Evolutionary conservation across 2,329 filamentous ascomycete genomes (phyloP), one percentile per base, ranked within the genome.

Genomic region (Aspergillus versicolor): DNA sequence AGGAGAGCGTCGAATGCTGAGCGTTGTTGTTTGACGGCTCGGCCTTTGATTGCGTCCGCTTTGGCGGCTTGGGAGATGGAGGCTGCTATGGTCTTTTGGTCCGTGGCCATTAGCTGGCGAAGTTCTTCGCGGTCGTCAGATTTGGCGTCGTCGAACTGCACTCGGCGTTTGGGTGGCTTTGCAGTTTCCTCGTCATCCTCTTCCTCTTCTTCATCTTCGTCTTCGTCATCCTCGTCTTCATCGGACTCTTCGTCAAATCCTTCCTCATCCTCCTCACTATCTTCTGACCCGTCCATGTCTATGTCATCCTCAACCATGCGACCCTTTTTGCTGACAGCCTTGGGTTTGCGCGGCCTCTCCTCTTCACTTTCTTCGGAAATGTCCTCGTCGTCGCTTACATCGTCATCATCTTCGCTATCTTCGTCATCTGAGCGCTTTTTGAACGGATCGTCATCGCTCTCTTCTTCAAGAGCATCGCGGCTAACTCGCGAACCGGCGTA

Each of bases 1-100:
- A 99, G 82, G 1, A 97, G 84, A 0, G 90, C 85, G 65, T 97
- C 93, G 68, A 96, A 99, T 0, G 88, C 86, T 60, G 88, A 88
- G 51, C 92, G 86, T 75, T 99, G 94, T 56, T 87, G 81, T 66
- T 92, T 93, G 38, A 99, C 90, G 0, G 93, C 93, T 54, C 84
- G 77, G 12, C 94, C 94, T 74, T 97, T 97, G 42, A 88, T 85
- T 4, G 89, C 86, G 70, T 97, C 94, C 52, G 85, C 85, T 68
- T 88, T 87, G 52, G 86, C 86, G 1, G 88, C 87, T 67, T 88
- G 81, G 2, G 84, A 83, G 41, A 89, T 78, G 8, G 84, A 86
- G 17, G 84, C 82, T 6, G 87, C 80, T 38, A 91, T 82, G 3
- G 79, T 82, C 67, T 87, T 88, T 61, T 89, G 85, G 56, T 88